Percentiles rank a stretch among this genome's conserved stretches.
These are phyloP conservation scores for Penicillium sp. DNA, from an alignment of 2,329 filamentous ascomycete genomes.

Conservation along the genomic window DNA sequence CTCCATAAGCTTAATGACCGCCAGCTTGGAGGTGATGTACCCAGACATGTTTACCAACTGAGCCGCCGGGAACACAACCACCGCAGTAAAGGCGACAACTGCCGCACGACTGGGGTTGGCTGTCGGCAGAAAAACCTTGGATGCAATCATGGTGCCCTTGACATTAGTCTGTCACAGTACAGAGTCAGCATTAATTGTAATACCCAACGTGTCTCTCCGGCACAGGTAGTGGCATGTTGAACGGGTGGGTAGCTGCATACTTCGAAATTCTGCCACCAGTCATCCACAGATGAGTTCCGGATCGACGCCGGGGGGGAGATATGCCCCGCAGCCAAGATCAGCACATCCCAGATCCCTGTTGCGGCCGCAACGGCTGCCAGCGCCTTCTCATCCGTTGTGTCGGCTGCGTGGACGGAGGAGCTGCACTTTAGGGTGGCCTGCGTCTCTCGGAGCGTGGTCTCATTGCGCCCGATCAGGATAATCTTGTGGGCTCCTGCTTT, in stretches of 20 bases:
- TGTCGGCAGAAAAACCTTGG: constrained; percentile 18
- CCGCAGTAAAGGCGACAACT: constrained; percentile 21
- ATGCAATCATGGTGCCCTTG: constrained; percentile 21
- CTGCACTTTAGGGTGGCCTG: background rate
- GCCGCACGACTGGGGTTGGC: constrained; percentile 18
- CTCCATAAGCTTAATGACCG: constrained; percentile 46
- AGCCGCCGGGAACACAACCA: constrained; percentile 16
- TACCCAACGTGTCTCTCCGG: background rate
- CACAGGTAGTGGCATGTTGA: background rate
- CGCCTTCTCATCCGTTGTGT: constrained; percentile 8
- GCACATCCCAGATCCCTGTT: constrained; percentile 21
- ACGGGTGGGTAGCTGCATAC: constrained; percentile 5
- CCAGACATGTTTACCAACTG: constrained; percentile 16
- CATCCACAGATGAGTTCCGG: constrained; percentile 10
- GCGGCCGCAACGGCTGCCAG: background rate
- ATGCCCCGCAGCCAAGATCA: constrained; percentile 28
- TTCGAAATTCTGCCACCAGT: constrained; percentile 27
- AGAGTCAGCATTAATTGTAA: background rate
- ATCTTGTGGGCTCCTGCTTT: constrained; percentile 8
- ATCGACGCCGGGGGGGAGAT: constrained; percentile 8
- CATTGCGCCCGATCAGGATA: constrained; percentile 9
- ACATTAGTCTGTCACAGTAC: constrained; percentile 23
- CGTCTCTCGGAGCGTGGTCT: constrained; percentile 3
- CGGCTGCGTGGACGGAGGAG: background rate
- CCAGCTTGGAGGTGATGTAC: constrained; percentile 50